Base-by-base conservation (phyloP, 495 filamentous ascomycete species). In the Jackrogersella minutella region DNA sequence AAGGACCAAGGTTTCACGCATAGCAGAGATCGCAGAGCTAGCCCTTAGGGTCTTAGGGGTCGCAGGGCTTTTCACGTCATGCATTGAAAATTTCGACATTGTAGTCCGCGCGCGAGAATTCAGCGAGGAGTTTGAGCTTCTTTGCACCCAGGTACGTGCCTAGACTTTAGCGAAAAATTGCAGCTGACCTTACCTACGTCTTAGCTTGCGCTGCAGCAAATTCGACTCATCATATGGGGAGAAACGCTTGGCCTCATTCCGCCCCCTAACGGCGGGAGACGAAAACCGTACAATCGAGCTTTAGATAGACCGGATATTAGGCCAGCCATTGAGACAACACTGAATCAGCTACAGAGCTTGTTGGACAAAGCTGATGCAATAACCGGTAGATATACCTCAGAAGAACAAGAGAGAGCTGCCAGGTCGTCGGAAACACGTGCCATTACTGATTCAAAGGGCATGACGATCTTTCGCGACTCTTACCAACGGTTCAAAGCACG, bases 51-150 rank as follows among this genome's bases (percentile, higher is more conserved):
- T 51, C 5, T 2, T 51, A 14, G 47, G 47, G 16, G 34, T 51
- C 14, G 47, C 47, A 14, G 47, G 47, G 16, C 47, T 51, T 28
- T 51, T 51, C 26, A 51, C 10, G 2, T 16, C 47, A 13, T 51
- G 47, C 16, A 51, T 51, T 16, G 47, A 51, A 14, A 51, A 51
- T 19, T 51, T 51, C 47, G 34, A 51, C 47, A 51, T 51, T 14
- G 47, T 51, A 34, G 47, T 51, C n/a, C 47, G 47, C 6, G 47
- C 47, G 28, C 33, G 47, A 19, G 47, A 51, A 51, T 51, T 51
- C 13, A 51, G 47, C 6, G 47, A 51, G 17, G 47, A 51, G 17
- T 51, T 51, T 6, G 47, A 51, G 16, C 47, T 33, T 8, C 47
- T 51, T 13, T 51, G 47, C 5, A 51, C 47, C 17, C 47, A 33